phyloP scores from a whole-genome alignment of 305 asterid species.

The Solanum hybrid region DNA sequence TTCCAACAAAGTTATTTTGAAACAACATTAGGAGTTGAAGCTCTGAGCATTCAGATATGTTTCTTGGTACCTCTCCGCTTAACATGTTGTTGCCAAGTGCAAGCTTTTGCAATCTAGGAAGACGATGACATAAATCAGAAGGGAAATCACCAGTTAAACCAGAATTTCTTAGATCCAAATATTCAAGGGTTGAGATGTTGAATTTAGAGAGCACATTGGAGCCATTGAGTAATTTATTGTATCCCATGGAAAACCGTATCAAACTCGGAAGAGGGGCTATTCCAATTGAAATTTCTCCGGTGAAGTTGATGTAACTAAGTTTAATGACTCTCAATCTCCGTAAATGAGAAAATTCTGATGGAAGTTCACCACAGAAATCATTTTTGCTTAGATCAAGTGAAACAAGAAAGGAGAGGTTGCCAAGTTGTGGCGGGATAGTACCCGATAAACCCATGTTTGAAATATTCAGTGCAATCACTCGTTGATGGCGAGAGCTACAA shows the following conservation, averaged over 20 bases:
- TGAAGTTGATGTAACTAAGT: background rate
- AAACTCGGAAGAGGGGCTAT: background rate
- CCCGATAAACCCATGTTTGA: background rate
- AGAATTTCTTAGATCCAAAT: background rate
- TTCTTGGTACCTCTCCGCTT: constrained; percentile 7
- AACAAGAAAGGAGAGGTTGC: constrained; percentile 3
- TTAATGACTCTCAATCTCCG: background rate
- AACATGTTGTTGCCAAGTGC: background rate
- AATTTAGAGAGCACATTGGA: background rate
- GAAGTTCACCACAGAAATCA: background rate
- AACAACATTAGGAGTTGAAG: background rate
- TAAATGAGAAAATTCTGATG: background rate
- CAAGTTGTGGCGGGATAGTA: background rate
- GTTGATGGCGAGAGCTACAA: background rate
- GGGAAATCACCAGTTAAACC: constrained; percentile 10
- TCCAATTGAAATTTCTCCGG: background rate
- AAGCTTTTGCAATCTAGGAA: background rate
- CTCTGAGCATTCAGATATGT: background rate
- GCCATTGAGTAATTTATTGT: background rate
- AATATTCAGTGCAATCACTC: background rate
- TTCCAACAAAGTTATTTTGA: constrained; percentile 2
- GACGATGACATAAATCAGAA: background rate
- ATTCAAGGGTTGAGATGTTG: constrained; percentile 5
- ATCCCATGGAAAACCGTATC: background rate
- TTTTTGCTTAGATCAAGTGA: background rate